These are phyloP conservation scores for Artomyces pyxidatus DNA, from an alignment of 768 basidiomycete genomes.

Conservation along the genomic window DNA sequence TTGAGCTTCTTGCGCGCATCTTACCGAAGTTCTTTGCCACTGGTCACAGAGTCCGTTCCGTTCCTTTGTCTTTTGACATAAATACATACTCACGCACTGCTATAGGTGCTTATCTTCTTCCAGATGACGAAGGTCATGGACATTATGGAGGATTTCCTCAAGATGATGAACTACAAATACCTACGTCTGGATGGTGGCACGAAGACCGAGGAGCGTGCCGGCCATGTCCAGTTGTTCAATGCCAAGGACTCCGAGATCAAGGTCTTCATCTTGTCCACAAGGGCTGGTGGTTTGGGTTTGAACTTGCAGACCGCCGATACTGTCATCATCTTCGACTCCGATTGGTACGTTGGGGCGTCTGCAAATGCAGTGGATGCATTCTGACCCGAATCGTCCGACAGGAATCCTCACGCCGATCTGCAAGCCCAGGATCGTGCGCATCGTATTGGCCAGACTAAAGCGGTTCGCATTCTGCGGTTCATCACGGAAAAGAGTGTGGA, in stretches of 20 bases:
- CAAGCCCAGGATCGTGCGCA: conserved; percentile 99
- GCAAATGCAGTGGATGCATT: conserved; percentile 16
- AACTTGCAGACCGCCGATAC: conserved; percentile 90
- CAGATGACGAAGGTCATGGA: conserved; percentile 99
- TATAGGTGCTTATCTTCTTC: conserved; percentile 95
- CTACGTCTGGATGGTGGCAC: conserved; percentile 95
- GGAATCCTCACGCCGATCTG: conserved; percentile 98
- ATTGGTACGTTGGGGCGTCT: conserved; percentile 38
- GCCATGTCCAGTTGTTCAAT: conserved; percentile 81
- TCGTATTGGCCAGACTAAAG: conserved; percentile 98
- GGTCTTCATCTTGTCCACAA: conserved; percentile 89
- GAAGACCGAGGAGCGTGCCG: conserved; percentile 90
- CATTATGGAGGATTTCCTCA: conserved; percentile 93
- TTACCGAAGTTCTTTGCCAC: conserved; percentile 92
- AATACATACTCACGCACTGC: not conserved
- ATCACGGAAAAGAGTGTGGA: conserved; percentile 98
- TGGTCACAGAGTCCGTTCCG: conserved; percentile 67
- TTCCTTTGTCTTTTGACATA: conserved; percentile 2
- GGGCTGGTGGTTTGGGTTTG: conserved; percentile 91
- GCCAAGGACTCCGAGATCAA: conserved; percentile 81
- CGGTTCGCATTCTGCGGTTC: conserved; percentile 92
- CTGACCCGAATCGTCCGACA: conserved; percentile 34
- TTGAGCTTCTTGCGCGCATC: conserved; percentile 85
- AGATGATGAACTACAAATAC: conserved; percentile 78
- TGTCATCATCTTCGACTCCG: conserved; percentile 80